Percentiles rank a stretch among this genome's conserved stretches.
Conservation (phyloP, 2,329 filamentous ascomycete genomes). For the Neopestalotiopsis clavispora region DNA sequence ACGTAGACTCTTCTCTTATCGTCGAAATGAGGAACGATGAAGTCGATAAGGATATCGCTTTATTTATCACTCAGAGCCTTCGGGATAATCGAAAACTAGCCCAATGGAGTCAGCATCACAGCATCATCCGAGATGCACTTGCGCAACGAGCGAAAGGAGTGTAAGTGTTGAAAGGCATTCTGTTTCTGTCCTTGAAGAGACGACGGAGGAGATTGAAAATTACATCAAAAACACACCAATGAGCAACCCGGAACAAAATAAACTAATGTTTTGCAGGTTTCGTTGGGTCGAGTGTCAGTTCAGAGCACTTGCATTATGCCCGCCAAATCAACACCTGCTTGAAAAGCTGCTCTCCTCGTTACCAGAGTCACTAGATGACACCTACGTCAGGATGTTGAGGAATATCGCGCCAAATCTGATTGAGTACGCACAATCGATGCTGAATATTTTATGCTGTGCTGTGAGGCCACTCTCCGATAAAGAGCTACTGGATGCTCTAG, state of each 20-base stretch:
- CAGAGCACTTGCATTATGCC: constrained; percentile 28
- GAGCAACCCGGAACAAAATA: constrained; percentile 14
- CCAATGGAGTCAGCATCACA: too few relatives aligned
- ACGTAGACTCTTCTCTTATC: constrained; percentile 21
- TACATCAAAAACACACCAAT: too few relatives aligned
- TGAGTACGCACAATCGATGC: neutral
- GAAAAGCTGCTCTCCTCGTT: constrained; percentile 35
- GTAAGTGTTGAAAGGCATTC: constrained; percentile 26
- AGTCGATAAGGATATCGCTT: constrained; percentile 32
- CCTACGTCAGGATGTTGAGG: constrained; percentile 38
- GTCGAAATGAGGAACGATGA: constrained; percentile 25
- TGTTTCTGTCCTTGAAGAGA: too few relatives aligned
- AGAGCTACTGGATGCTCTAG: constrained; percentile 9
- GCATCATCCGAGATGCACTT: constrained; percentile 21
- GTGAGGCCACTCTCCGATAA: neutral
- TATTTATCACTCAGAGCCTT: constrained; percentile 31
- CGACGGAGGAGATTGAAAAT: too few relatives aligned
- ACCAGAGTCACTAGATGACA: constrained; percentile 38
- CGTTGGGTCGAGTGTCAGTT: constrained; percentile 42
- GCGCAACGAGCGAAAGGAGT: constrained; percentile 34
- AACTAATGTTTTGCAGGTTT: constrained; percentile 34
- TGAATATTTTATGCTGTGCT: constrained; percentile 5
- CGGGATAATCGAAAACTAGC: constrained; percentile 26
- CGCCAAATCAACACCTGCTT: constrained; percentile 27
- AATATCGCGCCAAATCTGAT: neutral